These are phyloP conservation scores for Nyctanthes arbortristis DNA, from an alignment of 257 asterid species.

Conservation along the genomic window DNA sequence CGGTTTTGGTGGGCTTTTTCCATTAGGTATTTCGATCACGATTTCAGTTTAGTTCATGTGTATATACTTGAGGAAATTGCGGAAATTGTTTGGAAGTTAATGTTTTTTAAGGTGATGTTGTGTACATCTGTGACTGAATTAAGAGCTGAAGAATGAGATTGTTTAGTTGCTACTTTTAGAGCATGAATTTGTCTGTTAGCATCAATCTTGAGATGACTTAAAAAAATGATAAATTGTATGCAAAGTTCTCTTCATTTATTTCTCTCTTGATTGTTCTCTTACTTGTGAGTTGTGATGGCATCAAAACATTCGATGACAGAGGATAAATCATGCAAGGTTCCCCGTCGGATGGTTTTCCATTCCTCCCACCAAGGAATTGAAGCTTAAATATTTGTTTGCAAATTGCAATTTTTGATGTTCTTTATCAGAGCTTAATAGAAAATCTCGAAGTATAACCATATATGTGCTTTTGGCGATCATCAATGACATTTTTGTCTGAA, in stretches of 20 bases:
- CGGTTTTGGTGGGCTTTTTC: conserved; percentile 97
- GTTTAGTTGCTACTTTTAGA: too few relatives aligned
- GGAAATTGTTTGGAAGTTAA: too few relatives aligned
- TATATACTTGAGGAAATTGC: background rate
- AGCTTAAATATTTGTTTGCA: background rate
- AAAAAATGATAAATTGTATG: too few relatives aligned
- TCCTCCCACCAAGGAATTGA: background rate
- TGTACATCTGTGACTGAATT: too few relatives aligned
- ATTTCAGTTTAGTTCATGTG: background rate
- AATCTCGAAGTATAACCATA: background rate
- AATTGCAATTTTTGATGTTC: background rate
- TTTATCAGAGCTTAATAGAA: background rate
- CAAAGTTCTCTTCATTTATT: background rate
- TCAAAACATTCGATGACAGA: background rate
- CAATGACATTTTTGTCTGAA: background rate
- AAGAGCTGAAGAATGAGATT: too few relatives aligned
- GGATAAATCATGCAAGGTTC: background rate
- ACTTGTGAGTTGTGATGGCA: background rate
- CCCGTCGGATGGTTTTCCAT: background rate
- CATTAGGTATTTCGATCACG: conserved; percentile 54
- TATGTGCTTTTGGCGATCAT: background rate
- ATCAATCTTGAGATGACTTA: too few relatives aligned
- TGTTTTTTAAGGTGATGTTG: too few relatives aligned
- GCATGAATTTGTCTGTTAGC: too few relatives aligned
- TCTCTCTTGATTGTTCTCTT: background rate